Base-by-base conservation (phyloP, 495 filamentous ascomycete species). In the Cercophora samala region DNA sequence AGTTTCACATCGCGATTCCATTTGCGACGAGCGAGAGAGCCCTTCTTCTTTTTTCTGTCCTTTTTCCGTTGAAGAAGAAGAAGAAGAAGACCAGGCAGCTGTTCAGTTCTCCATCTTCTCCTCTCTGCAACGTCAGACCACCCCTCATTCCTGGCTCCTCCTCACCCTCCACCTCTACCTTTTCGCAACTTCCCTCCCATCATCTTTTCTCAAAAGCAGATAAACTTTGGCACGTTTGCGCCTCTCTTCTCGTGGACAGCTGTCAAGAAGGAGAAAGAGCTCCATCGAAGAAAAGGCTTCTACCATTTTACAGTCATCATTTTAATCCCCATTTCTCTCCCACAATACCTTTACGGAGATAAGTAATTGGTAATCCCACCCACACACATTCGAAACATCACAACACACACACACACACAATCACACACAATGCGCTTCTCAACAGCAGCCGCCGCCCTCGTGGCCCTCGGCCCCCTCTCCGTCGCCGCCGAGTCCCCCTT, bases 391-490 rank as follows among this genome's bases (percentile, higher is more conserved):
- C 51, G 21, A 22, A 59, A 60, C 23, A 22, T n/a, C 42, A 58
- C 68, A n/a, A 63, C 23, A 37, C 25, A 62, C 58, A 37, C 26
- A n/a, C 59, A 46, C 37, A 46, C 37, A 46, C 26, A 17, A 60
- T 51, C 68, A 67, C 63, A 70, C 73, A 86, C 71, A 72, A 95
- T 95, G 91, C 91, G 89, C 76, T 85, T 91, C 81, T 83, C 87
- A 68, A 81, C 86, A 60, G 77, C 79, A 42, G 71, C 91, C 69
- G 77, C 79, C 29, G 71, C 91, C 69, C 69, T 88, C 46, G 82
- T 92, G 66, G 81, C 84, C 68, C 86, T 93, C 69, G 89, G 91
- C 66, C 82, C 89, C 23, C 81, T 95, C 72, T 89, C 88, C 65
- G 79, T 83, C 62, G 90, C 90, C 15, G 80, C 80, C 69, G 81